These are phyloP conservation scores for Cladophialophora psammophila DNA, from an alignment of 2,329 filamentous ascomycete genomes.

Conservation along the genomic window DNA sequence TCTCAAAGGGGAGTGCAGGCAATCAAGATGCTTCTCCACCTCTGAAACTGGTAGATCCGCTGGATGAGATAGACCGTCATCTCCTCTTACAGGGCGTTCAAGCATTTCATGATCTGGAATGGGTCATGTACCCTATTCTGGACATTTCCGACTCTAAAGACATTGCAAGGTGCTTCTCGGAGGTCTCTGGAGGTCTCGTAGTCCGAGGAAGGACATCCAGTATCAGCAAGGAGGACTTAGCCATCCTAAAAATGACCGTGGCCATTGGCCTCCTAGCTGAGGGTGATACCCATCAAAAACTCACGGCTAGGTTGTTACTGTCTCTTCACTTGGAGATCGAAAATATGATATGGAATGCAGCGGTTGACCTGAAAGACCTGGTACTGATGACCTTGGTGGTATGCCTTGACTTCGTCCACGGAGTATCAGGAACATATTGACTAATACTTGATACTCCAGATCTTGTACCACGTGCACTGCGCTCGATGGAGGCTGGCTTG, in stretches of 20 bases:
- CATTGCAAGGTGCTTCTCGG: background rate
- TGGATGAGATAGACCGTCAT: background rate
- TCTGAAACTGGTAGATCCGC: background rate
- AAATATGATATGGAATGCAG: slow-evolving; percentile 18
- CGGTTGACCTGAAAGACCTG: slow-evolving; percentile 19
- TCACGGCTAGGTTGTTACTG: slow-evolving; percentile 14
- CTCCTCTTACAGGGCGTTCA: background rate
- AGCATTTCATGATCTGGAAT: slow-evolving; percentile 13
- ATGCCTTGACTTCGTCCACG: background rate
- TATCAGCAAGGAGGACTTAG: slow-evolving; percentile 10
- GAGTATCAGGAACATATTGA: background rate
- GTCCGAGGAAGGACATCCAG: background rate
- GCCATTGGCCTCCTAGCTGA: slow-evolving; percentile 17
- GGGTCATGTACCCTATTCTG: slow-evolving; percentile 19
- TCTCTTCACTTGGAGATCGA: slow-evolving; percentile 15
- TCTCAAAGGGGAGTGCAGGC: background rate
- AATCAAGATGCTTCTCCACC: background rate
- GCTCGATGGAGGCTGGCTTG: slow-evolving; percentile 22
- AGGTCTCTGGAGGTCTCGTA: background rate
- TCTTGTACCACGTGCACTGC: slow-evolving; percentile 24
- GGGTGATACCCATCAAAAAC: slow-evolving; percentile 16
- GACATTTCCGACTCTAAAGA: slow-evolving; percentile 1
- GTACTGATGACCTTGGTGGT: slow-evolving; percentile 20
- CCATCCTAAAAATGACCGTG: slow-evolving; percentile 21
- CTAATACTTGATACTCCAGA: slow-evolving; percentile 4